phyloP scores from a whole-genome alignment of 2,329 filamentous ascomycete species.

The Colletotrichum sp. region DNA sequence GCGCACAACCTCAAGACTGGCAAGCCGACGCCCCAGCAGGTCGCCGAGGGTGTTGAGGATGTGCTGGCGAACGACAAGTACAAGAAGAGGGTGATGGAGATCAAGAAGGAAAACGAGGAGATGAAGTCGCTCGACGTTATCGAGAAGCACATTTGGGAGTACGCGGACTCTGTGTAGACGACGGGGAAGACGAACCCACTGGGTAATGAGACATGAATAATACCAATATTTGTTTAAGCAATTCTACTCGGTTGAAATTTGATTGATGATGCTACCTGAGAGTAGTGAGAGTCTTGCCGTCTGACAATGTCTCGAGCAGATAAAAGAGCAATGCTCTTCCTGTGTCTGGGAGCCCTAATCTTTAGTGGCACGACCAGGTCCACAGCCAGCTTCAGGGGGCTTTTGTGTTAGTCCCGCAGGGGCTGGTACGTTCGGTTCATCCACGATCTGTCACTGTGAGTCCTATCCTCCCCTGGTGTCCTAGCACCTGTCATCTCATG shows the following conservation, averaged over 20 bases:
- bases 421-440: neutral
- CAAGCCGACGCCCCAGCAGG: conserved; percentile 29
- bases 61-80: conserved; percentile 34
- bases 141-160: conserved; percentile 22
- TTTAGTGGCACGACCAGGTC: neutral
- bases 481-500: neutral
- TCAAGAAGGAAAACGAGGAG: conserved; percentile 37
- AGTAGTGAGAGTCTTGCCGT: neutral
- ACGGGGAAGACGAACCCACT: neutral
- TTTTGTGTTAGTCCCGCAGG: neutral
- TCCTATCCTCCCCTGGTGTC: neutral
- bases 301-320: neutral
- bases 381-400: neutral
- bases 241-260: neutral
- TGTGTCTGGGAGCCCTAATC: neutral
- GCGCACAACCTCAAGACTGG: conserved; percentile 48
- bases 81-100: conserved; percentile 32
- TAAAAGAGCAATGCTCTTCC: neutral
- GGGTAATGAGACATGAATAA: neutral
- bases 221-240: neutral
- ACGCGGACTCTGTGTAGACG: neutral
- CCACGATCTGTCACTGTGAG: too few species aligned
- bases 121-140: conserved; percentile 22
- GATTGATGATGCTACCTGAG: too few species aligned
- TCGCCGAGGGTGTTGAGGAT: conserved; percentile 33